A percentile compares a stretch with the other conserved stretches of the same genome.
Conservation (phyloP, 2,329 filamentous ascomycete genomes). For the Exserohilum turcica region DNA sequence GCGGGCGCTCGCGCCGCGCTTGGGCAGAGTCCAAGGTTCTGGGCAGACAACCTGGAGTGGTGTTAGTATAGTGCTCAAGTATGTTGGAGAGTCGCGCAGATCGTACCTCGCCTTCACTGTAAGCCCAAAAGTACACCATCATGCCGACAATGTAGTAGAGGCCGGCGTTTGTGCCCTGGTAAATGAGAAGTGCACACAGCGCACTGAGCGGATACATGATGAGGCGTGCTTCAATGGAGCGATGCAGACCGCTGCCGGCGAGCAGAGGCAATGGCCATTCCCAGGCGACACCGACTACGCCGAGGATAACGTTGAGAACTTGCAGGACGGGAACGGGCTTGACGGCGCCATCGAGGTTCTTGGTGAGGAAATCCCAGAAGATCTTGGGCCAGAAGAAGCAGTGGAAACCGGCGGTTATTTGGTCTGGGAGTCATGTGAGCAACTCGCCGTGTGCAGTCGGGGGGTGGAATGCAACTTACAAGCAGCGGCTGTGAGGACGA, state of each 20-base stretch:
- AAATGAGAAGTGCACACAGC: conserved; percentile 76
- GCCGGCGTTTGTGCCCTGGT: conserved; percentile 90
- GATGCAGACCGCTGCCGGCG: conserved; percentile 78
- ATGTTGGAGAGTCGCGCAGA: conserved; percentile 17
- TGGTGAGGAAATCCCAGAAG: conserved; percentile 96
- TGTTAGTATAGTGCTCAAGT: conserved; percentile 16
- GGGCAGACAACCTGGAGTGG: conserved; percentile 52
- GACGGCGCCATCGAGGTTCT: conserved; percentile 83
- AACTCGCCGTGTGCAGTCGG: no score
- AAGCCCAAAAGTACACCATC: conserved; percentile 93
- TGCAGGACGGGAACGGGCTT: conserved; percentile 88
- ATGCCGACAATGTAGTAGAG: conserved; percentile 90
- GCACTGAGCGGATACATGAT: conserved; percentile 80
- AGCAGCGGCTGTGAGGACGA: conserved; percentile 80
- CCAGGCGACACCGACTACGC: conserved; percentile 77
- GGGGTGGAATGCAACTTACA: no score
- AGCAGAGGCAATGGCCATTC: conserved; percentile 85
- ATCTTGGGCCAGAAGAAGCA: conserved; percentile 98
- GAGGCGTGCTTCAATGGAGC: conserved; percentile 84
- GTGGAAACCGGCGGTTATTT: conserved; percentile 81
- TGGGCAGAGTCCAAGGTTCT: conserved; percentile 57
- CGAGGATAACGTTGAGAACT: conserved; percentile 84
- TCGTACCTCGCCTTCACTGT: conserved; percentile 92
- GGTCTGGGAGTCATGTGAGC: conserved; percentile 62
- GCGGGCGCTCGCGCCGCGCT: conserved; percentile 44